Evolutionary conservation across 768 basidiomycete species (phyloP).

Genomic region (Atractiella rhizophila): DNA sequence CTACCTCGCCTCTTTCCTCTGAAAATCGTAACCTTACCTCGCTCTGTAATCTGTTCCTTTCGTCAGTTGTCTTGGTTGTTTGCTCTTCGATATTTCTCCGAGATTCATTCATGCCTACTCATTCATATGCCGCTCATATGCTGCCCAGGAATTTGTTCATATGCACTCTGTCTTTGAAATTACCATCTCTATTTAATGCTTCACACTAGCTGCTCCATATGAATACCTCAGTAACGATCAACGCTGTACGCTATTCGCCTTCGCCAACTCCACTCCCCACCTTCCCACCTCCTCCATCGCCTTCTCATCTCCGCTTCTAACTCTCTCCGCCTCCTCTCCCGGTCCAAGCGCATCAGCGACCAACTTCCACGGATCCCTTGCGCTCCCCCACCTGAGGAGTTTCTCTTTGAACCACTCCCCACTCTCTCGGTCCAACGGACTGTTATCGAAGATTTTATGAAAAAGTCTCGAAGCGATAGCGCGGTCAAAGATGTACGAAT

Average conservation of each 20-base stretch:
- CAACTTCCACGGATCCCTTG: constrained; percentile 84
- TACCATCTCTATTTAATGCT: too few species aligned
- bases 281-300: constrained; percentile 75
- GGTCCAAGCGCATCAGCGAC: constrained; percentile 41
- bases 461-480: constrained; percentile 88
- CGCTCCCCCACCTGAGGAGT: constrained; percentile 58
- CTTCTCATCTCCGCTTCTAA: constrained; percentile 52
- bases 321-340: constrained; percentile 34
- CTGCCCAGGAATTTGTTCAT: too few species aligned
- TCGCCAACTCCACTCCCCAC: constrained; percentile 43
- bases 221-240: too few species aligned
- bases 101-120: too few species aligned
- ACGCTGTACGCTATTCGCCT: neutral
- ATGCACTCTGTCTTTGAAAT: too few species aligned
- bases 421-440: constrained; percentile 39
- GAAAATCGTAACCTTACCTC: too few species aligned
- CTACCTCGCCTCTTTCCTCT: too few species aligned
- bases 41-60: too few species aligned
- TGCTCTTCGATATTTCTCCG: too few species aligned
- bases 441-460: constrained; percentile 39
- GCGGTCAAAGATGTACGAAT: constrained; percentile 87
- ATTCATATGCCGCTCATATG: too few species aligned
- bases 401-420: constrained; percentile 63
- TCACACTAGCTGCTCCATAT: too few species aligned
- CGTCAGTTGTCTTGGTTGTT: too few species aligned